Base-by-base conservation (phyloP, 495 filamentous ascomycete species). In the Hypomontagnella monticulosa region DNA sequence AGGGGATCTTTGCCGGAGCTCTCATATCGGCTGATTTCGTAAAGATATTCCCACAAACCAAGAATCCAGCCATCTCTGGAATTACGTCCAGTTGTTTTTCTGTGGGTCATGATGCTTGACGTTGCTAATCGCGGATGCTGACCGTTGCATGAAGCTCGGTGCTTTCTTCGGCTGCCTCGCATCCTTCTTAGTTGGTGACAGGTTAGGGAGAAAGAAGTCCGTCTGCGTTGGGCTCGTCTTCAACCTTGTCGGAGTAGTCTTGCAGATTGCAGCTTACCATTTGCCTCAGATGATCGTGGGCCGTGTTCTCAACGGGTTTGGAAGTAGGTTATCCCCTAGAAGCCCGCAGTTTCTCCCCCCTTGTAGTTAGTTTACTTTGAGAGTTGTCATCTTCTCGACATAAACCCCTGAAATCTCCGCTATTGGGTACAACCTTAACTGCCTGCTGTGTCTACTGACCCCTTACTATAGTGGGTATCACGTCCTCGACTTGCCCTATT, bases 111-210 rank as follows among this genome's bases (percentile, higher is more conserved):
- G 30, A 50, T 20, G 36, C 27, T 51, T 18, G 46, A 46, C 37
- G 40, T 43, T 47, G 50, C 66, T 46, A 57, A 69, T 52, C 66
- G 32, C 49, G 44, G 38, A 47, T 69, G 66, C 60, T 69, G 66
- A 69, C 60, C 82, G 12, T 75, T 81, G 32, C 89, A 88, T 78
- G 85, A 11, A 90, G 68, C 69, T 89, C 36, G 73, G 73, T 41
- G 69, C 71, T 37, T 73, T 73, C 58, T 64, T 76, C 54, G 75
- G 75, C n/a, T 72, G 68, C 36, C 57, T 77, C 30, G 57, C 66
- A 42, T 59, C 44, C 36, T 69, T 73, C 42, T 20, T 67, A 38
- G 51, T 74, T 47, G 75, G 69, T 30, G 73, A 77, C 66, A 60
- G 61, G 18, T 52, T 77, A 8, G 78, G 76, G 1, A 66, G 74